Conservation (phyloP, 495 filamentous ascomycete species). For the Penicillium turbatum region DNA sequence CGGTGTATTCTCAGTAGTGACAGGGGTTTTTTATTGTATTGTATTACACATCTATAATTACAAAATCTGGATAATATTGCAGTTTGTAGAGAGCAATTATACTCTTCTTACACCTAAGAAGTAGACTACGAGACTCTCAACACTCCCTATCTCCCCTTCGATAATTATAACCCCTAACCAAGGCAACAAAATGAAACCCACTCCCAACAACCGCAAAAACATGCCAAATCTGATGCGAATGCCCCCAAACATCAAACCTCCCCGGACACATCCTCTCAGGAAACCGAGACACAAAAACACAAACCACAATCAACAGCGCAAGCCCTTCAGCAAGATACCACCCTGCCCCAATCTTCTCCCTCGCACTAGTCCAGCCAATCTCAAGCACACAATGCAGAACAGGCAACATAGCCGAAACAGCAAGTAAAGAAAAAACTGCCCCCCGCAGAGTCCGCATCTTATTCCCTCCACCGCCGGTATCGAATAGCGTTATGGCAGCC, state of each 20-base stretch:
- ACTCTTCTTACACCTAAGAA: too few species aligned
- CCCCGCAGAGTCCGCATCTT: conserved; percentile 14
- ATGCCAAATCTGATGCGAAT: conserved; percentile 18
- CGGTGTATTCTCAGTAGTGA: too few species aligned
- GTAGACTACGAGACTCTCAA: background rate
- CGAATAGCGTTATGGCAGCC: conserved; percentile 9
- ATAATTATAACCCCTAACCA: conserved; percentile 3
- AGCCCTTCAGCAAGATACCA: conserved; percentile 15
- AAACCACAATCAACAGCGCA: conserved; percentile 10
- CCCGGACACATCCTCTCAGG: conserved; percentile 14
- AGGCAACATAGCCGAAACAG: conserved; percentile 13
- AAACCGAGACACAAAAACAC: conserved; percentile 8
- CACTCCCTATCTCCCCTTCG: background rate
- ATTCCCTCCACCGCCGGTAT: conserved; percentile 13
- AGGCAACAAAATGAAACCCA: conserved; percentile 7
- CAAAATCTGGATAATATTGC: too few species aligned
- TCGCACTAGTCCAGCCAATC: conserved; percentile 7
- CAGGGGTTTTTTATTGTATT: too few species aligned
- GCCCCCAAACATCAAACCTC: conserved; percentile 14
- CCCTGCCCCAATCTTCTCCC: conserved; percentile 10
- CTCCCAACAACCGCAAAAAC: conserved; percentile 10
- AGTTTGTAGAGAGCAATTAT: too few species aligned
- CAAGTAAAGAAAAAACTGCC: conserved; percentile 9
- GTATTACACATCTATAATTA: too few species aligned
- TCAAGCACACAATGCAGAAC: conserved; percentile 10